Evolutionary conservation across 495 filamentous ascomycete genomes (phyloP), one percentile per base, ranked within the genome.

Genomic region (Astrocystis sublimbata): DNA sequence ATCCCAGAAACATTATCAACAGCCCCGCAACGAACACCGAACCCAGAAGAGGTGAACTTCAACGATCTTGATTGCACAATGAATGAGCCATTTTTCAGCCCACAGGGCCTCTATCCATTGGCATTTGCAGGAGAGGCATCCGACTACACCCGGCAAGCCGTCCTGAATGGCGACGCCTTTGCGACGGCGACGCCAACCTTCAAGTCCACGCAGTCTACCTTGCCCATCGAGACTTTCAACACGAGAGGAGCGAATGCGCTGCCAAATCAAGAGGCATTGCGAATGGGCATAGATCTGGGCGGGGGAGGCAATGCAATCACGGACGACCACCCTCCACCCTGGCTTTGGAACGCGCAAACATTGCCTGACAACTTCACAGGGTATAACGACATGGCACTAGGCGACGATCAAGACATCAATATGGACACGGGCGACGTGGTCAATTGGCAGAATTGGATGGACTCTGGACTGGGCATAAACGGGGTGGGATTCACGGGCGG

Each of bases 361-460:
- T 8, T 49, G 2, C 28, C 51, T 4, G 40, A 9, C 5, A 38
- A 49, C 53, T 23, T 33, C 69, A 21, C 64, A 59, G 17, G 52
- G 57, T 53, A 61, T 65, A 30, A 43, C 21, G 55, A 55, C 21
- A 17, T 54, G 17, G 50, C 56, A 0, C 36, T 26, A 6, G 21
- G 13, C 6, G 67, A 70, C 28, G 55, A 76, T 24, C 63, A 74
- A 12, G 78, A 80, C 12, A 50, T 74, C 19, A 75, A 78, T 28
- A 73, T 78, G 49, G 76, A 76, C 19, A 67, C 74, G 49, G 73
- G 76, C 15, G 78, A 80, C 3, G 68, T 69, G 1, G 79, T 81
- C 49, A 76, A 79, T 58, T 81, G 79, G 79, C 77, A 81, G 64
- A 77, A 64, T 40, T 81, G 75, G 73, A 73, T 79, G 60, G 77